These are phyloP conservation scores for Amphichorda felina DNA, from an alignment of 2,329 filamentous ascomycete genomes.

Conservation along the genomic window DNA sequence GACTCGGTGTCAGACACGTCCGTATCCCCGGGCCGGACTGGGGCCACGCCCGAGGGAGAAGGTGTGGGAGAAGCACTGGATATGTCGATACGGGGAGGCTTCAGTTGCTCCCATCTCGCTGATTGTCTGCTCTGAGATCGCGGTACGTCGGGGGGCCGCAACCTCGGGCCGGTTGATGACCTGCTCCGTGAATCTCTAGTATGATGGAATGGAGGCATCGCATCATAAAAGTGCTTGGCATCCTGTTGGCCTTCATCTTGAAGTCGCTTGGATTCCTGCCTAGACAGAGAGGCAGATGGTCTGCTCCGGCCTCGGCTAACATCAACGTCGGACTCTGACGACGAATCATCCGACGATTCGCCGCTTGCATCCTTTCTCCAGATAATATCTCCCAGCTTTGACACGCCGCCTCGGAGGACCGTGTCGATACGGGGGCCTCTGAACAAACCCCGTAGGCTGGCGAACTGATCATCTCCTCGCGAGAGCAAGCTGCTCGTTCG, in stretches of 20 bases:
- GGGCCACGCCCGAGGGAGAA: background rate
- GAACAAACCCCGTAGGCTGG: slow-evolving; percentile 52
- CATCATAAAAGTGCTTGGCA: slow-evolving; percentile 34
- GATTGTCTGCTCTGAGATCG: slow-evolving; percentile 23
- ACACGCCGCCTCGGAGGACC: slow-evolving; percentile 49
- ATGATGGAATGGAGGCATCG: slow-evolving; percentile 37
- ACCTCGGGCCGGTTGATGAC: background rate
- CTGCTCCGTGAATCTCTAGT: slow-evolving; percentile 14
- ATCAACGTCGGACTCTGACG: slow-evolving; percentile 36
- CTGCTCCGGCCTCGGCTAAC: slow-evolving; percentile 23
- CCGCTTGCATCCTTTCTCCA: slow-evolving; percentile 38
- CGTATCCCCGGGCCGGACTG: slow-evolving; percentile 5
- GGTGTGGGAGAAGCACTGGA: slow-evolving; percentile 19
- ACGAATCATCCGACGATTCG: slow-evolving; percentile 20
- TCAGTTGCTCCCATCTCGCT: slow-evolving; percentile 33
- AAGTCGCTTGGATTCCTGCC: slow-evolving; percentile 18
- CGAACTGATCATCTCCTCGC: slow-evolving; percentile 19
- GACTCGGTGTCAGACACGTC: slow-evolving; percentile 28
- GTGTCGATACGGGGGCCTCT: slow-evolving; percentile 66
- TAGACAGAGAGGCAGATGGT: slow-evolving; percentile 20
- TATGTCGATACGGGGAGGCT: slow-evolving; percentile 36
- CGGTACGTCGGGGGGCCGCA: background rate
- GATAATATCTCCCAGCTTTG: slow-evolving; percentile 42
- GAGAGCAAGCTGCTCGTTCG: slow-evolving; percentile 39
- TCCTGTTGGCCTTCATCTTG: slow-evolving; percentile 17